A percentile compares a stretch with the other conserved stretches of the same genome.
These are phyloP conservation scores for Tetradesmus obliquus DNA, from an alignment of 139 green algal species.

Conservation along the genomic window DNA sequence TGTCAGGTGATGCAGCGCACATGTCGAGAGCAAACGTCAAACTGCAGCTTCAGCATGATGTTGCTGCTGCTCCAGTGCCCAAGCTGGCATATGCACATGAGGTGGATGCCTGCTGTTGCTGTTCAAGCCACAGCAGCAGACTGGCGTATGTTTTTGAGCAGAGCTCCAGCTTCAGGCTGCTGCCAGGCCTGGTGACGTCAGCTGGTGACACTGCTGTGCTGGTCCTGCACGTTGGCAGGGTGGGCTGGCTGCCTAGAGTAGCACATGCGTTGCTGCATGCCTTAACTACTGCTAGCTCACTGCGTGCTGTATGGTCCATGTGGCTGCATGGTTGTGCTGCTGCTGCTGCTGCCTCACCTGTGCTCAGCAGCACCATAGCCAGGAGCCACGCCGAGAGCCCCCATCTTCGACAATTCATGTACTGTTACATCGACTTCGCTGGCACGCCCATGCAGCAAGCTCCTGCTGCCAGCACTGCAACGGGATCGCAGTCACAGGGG, in stretches of 20 bases:
- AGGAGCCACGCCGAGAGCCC: neutral
- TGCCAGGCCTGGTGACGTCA: neutral
- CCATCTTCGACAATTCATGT: neutral
- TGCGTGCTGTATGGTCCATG: neutral
- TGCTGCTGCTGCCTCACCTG: constrained; percentile 13
- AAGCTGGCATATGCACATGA: no score
- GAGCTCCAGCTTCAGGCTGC: neutral
- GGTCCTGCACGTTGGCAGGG: neutral
- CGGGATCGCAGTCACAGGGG: neutral
- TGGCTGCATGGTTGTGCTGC: neutral
- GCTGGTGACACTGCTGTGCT: neutral
- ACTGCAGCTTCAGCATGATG: no score
- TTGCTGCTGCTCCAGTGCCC: no score
- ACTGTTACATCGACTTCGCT: neutral
- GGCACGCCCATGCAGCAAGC: neutral
- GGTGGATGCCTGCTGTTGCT: neutral
- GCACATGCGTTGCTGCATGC: neutral
- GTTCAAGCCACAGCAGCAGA: neutral
- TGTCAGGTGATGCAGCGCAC: no score
- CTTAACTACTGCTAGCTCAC: neutral
- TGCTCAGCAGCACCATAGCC: neutral
- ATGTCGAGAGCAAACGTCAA: no score
- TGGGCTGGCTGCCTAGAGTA: neutral
- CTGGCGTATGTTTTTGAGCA: no score
- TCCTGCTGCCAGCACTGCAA: neutral